These are phyloP conservation scores for Tolypocladium nubicola DNA, from an alignment of 2,329 filamentous ascomycete genomes.

Conservation along the genomic window DNA sequence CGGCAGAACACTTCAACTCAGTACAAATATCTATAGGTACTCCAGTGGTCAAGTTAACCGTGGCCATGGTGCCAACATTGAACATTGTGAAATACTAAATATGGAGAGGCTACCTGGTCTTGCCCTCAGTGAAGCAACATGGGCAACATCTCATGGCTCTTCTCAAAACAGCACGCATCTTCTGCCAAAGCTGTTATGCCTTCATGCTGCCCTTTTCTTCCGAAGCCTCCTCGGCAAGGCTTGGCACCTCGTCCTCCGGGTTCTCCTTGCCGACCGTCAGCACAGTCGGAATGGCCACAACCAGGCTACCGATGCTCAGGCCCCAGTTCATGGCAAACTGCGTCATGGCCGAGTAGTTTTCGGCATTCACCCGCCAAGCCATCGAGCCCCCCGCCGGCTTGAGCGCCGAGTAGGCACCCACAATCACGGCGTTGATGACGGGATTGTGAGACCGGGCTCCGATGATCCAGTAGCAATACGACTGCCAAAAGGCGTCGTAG, in stretches of 20 bases:
- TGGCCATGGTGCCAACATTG: no score
- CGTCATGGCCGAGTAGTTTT: conserved; percentile 21
- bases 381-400: conserved; percentile 32
- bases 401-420: conserved; percentile 35
- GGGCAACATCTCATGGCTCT: background rate
- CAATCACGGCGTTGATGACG: conserved; percentile 28
- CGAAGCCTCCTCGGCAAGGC: background rate
- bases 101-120: background rate
- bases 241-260: background rate
- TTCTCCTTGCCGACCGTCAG: conserved; percentile 17
- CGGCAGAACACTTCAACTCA: no score
- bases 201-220: background rate
- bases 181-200: background rate
- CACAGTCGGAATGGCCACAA: conserved; percentile 30
- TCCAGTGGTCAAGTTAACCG: no score
- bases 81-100: background rate
- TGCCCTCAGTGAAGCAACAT: background rate
- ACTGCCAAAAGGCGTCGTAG: conserved; percentile 61
- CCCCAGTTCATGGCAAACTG: conserved; percentile 36
- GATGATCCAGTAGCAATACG: conserved; percentile 50
- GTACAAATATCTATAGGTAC: no score
- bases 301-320: conserved; percentile 29
- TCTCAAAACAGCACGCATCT: background rate
- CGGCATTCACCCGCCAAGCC: conserved; percentile 32
- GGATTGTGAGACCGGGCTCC: conserved; percentile 32